A percentile compares a stretch with the other conserved stretches of the same genome.
Evolutionary conservation across 495 filamentous ascomycete species (phyloP).

Genomic region (Thermothielavioides terrestris): DNA sequence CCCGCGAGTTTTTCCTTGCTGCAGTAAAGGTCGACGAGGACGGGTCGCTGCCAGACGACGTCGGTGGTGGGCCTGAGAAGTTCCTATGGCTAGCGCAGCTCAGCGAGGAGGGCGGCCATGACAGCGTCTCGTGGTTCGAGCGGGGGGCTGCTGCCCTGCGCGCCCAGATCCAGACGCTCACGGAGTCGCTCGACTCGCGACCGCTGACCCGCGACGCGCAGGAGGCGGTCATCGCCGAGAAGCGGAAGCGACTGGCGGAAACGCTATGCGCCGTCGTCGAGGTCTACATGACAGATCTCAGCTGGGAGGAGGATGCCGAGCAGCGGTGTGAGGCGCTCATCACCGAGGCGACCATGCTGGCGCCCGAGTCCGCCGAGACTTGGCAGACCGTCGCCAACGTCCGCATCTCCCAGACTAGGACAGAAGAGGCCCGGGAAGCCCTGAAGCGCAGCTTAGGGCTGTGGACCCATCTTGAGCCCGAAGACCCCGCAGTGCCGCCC

Average conservation of each 20-base stretch:
- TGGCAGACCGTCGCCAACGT: slow-evolving; percentile 91
- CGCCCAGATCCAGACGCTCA: slow-evolving; percentile 50
- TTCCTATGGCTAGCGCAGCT: slow-evolving; percentile 95
- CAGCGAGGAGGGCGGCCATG: slow-evolving; percentile 72
- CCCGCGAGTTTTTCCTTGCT: slow-evolving; percentile 56
- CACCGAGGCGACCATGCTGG: slow-evolving; percentile 73
- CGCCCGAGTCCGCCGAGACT: slow-evolving; percentile 66
- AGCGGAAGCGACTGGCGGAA: slow-evolving; percentile 68
- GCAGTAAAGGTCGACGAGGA: slow-evolving; percentile 67
- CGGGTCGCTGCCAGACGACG: slow-evolving; percentile 51
- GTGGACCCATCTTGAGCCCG: slow-evolving; percentile 69
- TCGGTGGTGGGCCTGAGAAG: slow-evolving; percentile 81
- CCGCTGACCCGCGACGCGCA: slow-evolving; percentile 36
- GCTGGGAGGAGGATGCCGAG: slow-evolving; percentile 87
- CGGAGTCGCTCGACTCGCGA: slow-evolving; percentile 21
- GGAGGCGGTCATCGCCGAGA: slow-evolving; percentile 47
- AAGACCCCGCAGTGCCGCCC: slow-evolving; percentile 59
- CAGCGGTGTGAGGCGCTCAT: slow-evolving; percentile 72
- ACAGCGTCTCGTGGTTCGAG: slow-evolving; percentile 83
- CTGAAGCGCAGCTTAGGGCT: slow-evolving; percentile 63
- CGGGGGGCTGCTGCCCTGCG: slow-evolving; percentile 64
- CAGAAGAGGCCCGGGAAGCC: slow-evolving; percentile 70
- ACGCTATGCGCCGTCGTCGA: slow-evolving; percentile 86
- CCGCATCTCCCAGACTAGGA: slow-evolving; percentile 73
- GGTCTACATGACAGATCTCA: slow-evolving; percentile 96